Conservation (phyloP, 192 early-diverging fungal genomes). For the Gigaspora rosea region DNA sequence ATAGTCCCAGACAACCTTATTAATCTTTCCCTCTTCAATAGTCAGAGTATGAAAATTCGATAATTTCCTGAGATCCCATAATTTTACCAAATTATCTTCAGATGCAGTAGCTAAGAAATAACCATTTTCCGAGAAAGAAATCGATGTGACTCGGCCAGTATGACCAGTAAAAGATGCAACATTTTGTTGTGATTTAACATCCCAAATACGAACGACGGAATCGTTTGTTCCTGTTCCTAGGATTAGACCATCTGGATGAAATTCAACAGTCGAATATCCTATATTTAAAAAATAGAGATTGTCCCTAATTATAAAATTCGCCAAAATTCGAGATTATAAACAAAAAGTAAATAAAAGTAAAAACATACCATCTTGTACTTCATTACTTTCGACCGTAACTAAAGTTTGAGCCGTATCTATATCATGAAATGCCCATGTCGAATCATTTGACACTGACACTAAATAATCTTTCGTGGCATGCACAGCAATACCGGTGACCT, state of each 20-base stretch:
- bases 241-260: conserved; percentile 95
- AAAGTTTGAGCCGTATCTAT: conserved; percentile 62
- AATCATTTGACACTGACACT: conserved; percentile 71
- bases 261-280: conserved; percentile 67
- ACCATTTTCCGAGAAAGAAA: conserved; percentile 93
- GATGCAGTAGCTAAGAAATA: conserved; percentile 85
- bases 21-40: conserved; percentile 57
- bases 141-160: conserved; percentile 62
- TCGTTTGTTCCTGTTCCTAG: conserved; percentile 77
- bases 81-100: conserved; percentile 68
- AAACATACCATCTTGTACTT: conserved; percentile 49
- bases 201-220: conserved; percentile 77
- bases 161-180: conserved; percentile 70
- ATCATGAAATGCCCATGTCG: conserved; percentile 81
- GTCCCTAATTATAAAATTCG: no score
- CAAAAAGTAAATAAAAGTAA: conserved; percentile 30
- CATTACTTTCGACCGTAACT: conserved; percentile 44
- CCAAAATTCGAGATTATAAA: neutral
- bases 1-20: conserved; percentile 74
- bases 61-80: conserved; percentile 96
- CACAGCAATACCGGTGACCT: conserved; percentile 73
- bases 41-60: conserved; percentile 66
- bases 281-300: neutral
- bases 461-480: conserved; percentile 85
- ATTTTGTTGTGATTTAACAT: conserved; percentile 69